Percentiles rank a stretch among this genome's conserved stretches.
These are phyloP conservation scores for Clohesyomyces aquaticus DNA, from an alignment of 495 filamentous ascomycete genomes.

Conservation along the genomic window DNA sequence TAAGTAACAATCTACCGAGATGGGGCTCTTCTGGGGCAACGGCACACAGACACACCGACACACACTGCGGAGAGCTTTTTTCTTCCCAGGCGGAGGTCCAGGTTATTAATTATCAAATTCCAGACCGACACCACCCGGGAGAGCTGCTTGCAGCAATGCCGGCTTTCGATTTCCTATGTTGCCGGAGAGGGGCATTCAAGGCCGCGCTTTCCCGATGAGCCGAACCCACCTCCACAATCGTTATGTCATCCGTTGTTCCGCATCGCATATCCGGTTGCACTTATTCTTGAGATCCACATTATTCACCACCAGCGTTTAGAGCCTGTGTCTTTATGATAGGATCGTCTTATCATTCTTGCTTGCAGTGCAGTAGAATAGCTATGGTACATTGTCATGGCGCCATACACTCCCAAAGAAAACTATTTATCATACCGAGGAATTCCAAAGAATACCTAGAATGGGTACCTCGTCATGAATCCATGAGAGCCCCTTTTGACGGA, in stretches of 20 bases:
- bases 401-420: conserved; percentile 6
- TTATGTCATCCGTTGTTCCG: not conserved
- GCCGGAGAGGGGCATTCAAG: not conserved
- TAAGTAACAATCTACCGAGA: no score
- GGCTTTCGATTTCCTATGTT: not conserved
- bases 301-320: not conserved
- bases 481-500: conserved; percentile 21
- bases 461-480: no score
- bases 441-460: no score
- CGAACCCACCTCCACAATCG: not conserved
- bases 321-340: not conserved
- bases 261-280: no score
- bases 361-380: no score
- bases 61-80: no score
- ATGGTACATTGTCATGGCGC: conserved; percentile 38
- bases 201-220: not conserved
- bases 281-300: no score
- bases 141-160: not conserved
- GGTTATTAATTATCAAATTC: no score
- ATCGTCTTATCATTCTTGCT: conserved; percentile 28
- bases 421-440: conserved; percentile 22
- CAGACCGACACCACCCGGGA: no score
- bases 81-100: no score
- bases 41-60: no score
- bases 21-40: not conserved